Evolutionary conservation across 1,139 yeast genomes (phyloP).

Genomic region (Geotrichum reessii): DNA sequence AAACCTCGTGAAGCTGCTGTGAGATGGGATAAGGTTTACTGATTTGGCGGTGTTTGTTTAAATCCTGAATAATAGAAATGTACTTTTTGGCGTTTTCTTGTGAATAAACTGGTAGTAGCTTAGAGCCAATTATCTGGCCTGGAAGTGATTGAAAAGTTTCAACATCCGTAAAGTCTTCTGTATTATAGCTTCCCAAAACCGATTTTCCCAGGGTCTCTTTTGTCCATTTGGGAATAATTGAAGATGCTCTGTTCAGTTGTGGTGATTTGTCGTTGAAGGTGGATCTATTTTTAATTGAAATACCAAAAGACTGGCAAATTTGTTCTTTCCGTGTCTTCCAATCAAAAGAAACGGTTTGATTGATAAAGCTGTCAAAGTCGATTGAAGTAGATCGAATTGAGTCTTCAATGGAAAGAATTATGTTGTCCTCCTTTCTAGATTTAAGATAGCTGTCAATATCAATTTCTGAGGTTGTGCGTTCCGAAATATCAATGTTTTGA

Average conservation of each 20-base stretch:
- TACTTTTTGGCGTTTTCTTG: constrained; percentile 42
- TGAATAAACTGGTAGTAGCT: not conserved
- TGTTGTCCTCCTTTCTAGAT: constrained; percentile 74
- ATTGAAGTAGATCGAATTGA: constrained; percentile 65
- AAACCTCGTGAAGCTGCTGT: constrained; percentile 48
- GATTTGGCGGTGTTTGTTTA: constrained; percentile 63
- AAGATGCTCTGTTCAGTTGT: not conserved
- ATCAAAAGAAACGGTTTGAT: constrained; percentile 66
- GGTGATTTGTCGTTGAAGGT: constrained; percentile 3
- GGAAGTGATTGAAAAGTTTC: constrained; percentile 27
- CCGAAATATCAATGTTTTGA: constrained; percentile 27
- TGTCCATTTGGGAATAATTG: constrained; percentile 29
- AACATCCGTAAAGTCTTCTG: constrained; percentile 32
- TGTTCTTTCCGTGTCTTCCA: constrained; percentile 78
- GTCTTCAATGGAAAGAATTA: constrained; percentile 76
- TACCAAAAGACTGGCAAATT: constrained; percentile 63
- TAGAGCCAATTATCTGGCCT: constrained; percentile 5
- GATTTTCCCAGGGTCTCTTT: constrained; percentile 33
- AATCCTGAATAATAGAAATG: constrained; percentile 63
- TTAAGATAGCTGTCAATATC: constrained; percentile 40
- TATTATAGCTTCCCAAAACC: constrained; percentile 36
- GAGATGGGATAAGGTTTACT: constrained; percentile 48
- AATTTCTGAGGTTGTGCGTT: constrained; percentile 16
- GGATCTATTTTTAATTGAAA: constrained; percentile 23
- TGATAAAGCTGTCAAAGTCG: constrained; percentile 76